A percentile compares a stretch with the other conserved stretches of the same genome.
Conservation (phyloP, 2,329 filamentous ascomycete species). For the Sporothrix inflata region DNA sequence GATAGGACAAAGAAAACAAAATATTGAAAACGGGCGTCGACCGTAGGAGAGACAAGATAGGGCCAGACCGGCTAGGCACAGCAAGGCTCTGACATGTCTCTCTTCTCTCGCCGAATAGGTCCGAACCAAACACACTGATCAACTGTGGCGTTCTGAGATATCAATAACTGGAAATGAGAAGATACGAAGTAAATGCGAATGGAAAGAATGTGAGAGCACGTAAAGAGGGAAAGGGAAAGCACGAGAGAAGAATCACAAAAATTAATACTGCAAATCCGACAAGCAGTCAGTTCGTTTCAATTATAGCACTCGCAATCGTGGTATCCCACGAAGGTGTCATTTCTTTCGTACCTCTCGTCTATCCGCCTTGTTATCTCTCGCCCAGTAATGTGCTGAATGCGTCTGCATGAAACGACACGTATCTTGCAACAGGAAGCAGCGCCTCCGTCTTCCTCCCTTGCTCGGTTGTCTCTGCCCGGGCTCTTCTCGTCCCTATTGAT, state of each 20-base stretch:
- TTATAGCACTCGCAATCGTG: not conserved
- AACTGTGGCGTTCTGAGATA: not conserved
- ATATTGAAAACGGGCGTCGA: not conserved
- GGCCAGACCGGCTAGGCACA: not conserved
- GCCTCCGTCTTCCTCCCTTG: not conserved
- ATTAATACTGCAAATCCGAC: not conserved
- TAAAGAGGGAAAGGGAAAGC: not conserved
- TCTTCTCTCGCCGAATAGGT: not conserved
- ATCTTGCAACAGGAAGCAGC: not conserved
- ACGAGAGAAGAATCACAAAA: not conserved
- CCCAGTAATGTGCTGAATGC: not conserved
- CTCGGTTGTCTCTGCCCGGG: not conserved
- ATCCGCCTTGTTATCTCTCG: not conserved
- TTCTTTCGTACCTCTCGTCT: not conserved
- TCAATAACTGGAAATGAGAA: not conserved
- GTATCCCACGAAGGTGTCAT: not conserved
- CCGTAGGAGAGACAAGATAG: not conserved
- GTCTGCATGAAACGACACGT: not conserved
- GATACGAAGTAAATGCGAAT: not conserved
- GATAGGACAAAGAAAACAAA: not conserved
- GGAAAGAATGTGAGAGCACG: not conserved
- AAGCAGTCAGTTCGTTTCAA: not conserved
- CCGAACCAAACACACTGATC: not conserved
- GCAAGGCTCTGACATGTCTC: not conserved
- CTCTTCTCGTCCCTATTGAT: conserved; percentile 12